Conservation (phyloP, 1,284 basidiomycete species). For the Austroboletus novae-zelandiae region DNA sequence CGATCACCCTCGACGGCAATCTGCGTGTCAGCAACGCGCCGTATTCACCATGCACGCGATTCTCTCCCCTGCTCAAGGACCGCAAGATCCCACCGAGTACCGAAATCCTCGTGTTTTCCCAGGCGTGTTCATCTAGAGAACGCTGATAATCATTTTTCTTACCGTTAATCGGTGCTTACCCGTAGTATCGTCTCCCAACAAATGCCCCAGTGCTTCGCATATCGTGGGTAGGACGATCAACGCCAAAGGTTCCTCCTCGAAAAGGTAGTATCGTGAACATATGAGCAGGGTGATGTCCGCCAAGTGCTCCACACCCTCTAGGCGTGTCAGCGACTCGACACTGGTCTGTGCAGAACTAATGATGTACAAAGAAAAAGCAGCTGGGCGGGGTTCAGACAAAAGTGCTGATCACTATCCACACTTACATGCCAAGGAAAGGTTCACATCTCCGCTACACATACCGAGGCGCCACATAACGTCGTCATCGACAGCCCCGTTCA, state of each 20-base stretch:
- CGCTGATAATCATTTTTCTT: not conserved
- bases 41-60: conserved; percentile 4
- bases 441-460: conserved; percentile 3
- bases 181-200: conserved; percentile 34
- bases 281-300: conserved; percentile 49
- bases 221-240: conserved; percentile 47
- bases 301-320: conserved; percentile 57
- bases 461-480: conserved; percentile 30
- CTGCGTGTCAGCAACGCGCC: conserved; percentile 12
- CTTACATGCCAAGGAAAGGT: conserved; percentile 28
- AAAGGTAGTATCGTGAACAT: conserved; percentile 39
- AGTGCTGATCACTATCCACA: not conserved
- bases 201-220: conserved; percentile 44
- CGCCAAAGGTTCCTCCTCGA: conserved; percentile 48
- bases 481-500: conserved; percentile 1
- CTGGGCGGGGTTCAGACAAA: conserved; percentile 33
- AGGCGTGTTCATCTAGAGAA: conserved; percentile 13
- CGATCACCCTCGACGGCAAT: conserved; percentile 8
- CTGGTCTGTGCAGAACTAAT: conserved; percentile 20
- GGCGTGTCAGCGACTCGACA: conserved; percentile 37
- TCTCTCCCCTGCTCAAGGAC: conserved; percentile 10
- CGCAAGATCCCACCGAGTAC: conserved; percentile 36
- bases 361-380: conserved; percentile 51
- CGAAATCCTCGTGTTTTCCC: conserved; percentile 52
- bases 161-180: conserved; percentile 30